phyloP scores from a whole-genome alignment of 345 rosid genomes.

The Moricandia moricandioides region DNA sequence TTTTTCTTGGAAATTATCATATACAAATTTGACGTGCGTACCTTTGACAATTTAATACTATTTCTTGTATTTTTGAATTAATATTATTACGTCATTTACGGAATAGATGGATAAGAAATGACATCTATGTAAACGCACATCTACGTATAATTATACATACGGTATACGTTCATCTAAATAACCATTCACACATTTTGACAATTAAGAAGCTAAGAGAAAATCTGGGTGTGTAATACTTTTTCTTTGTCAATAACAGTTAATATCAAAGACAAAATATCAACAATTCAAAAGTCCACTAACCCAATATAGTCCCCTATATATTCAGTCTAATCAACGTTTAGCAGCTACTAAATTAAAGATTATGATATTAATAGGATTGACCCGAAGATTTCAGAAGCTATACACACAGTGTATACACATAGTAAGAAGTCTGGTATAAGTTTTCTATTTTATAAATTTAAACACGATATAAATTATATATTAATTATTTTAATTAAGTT shows the following conservation, averaged over 20 bases:
- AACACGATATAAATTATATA: background rate
- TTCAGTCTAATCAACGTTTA: background rate
- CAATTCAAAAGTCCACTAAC: background rate
- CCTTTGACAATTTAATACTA: background rate
- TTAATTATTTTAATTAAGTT: too few species aligned
- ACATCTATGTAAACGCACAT: slow-evolving; percentile 7
- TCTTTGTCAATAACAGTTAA: background rate
- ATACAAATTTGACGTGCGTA: background rate
- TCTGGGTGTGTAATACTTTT: background rate
- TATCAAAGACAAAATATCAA: background rate
- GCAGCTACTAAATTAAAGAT: background rate
- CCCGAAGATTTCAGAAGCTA: background rate
- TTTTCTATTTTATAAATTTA: background rate
- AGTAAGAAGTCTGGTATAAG: background rate
- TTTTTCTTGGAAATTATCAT: background rate
- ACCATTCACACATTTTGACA: background rate
- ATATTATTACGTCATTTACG: background rate
- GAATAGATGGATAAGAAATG: slow-evolving; percentile 16
- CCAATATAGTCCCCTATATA: background rate
- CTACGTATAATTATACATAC: slow-evolving; percentile 10
- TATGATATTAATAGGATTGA: background rate
- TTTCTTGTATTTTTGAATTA: background rate
- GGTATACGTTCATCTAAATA: background rate
- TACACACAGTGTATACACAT: background rate
- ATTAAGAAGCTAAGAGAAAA: background rate